Percentiles rank a stretch among this genome's conserved stretches.
Evolutionary conservation across 2,329 filamentous ascomycete genomes (phyloP).

Genomic region (Monosporascus sp.): DNA sequence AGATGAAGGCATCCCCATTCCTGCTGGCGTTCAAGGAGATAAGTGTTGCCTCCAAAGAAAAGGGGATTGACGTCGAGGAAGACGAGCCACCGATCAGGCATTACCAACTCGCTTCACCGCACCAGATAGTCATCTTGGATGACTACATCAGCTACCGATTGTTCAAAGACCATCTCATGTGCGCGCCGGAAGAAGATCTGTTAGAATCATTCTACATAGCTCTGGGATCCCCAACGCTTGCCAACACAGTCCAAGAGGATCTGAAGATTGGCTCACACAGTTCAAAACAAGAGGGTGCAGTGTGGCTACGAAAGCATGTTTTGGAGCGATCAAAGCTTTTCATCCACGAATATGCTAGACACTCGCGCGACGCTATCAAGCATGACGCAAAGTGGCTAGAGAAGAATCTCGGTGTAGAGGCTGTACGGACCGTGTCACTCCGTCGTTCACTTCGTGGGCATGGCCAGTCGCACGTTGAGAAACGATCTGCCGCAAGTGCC

Average conservation of each 20-base stretch:
- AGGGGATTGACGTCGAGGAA: slow-evolving; percentile 49
- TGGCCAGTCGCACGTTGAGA: slow-evolving; percentile 65
- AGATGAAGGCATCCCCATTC: slow-evolving; percentile 71
- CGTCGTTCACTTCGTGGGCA: slow-evolving; percentile 70
- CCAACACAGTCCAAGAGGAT: slow-evolving; percentile 72
- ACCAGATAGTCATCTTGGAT: slow-evolving; percentile 72
- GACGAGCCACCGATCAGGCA: slow-evolving; percentile 65
- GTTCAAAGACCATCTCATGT: slow-evolving; percentile 80
- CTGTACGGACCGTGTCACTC: slow-evolving; percentile 73
- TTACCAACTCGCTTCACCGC: slow-evolving; percentile 70
- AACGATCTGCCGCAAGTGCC: slow-evolving; percentile 65
- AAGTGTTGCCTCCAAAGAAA: slow-evolving; percentile 37
- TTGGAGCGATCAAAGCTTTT: slow-evolving; percentile 87
- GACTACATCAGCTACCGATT: slow-evolving; percentile 85
- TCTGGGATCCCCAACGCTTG: slow-evolving; percentile 73
- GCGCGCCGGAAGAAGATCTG: slow-evolving; percentile 82
- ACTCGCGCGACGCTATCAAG: slow-evolving; percentile 70
- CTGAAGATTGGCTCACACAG: slow-evolving; percentile 63
- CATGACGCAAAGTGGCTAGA: slow-evolving; percentile 90
- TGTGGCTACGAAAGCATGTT: slow-evolving; percentile 71
- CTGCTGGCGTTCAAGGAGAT: slow-evolving; percentile 80
- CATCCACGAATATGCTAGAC: slow-evolving; percentile 68
- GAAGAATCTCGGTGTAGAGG: slow-evolving; percentile 71
- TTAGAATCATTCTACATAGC: slow-evolving; percentile 80
- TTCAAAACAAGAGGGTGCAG: slow-evolving; percentile 63